Base-by-base conservation (phyloP, 352 stramenopile species). In the Phytophthora citrophthora region DNA sequence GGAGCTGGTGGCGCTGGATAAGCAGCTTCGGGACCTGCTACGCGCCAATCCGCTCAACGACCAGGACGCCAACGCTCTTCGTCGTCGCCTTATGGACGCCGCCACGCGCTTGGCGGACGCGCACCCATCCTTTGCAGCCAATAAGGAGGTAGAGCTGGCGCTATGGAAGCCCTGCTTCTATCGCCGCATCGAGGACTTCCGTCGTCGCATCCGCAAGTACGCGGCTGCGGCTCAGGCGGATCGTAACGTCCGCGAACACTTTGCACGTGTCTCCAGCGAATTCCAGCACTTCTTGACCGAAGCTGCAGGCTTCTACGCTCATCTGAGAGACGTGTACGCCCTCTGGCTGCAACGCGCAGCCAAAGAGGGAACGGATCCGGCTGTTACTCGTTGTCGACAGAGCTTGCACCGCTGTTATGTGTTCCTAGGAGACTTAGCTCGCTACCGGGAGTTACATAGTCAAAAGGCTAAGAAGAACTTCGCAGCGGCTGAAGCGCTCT, bases 81-180 rank as follows among this genome's bases (percentile, higher is more conserved):
- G 85, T 6, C 61, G 67, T 20, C 86, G 70, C 2, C 61, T 94
- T 5, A 75, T 86, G 34, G 81, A 83, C 36, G 81, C 82, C 46
- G 84, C 81, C 24, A 77, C 70, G 41, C 43, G 57, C 13, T 58
- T 93, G 18, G 72, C 64, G 23, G 68, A 88, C 32, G 61, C 54
- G 36, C 74, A 76, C n/a, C 74, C 84, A 11, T 53, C 64, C 3
- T 88, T 93, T 48, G 83, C 84, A 15, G 83, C 83, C 12, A 32
- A 58, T 15, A 90, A 89, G 53, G 84, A 95, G 64, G 70, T 92
- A 13, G 86, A 95, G 55, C 81, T 91, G 48, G 83, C 83, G 56
- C 75, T 97, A 29, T 97, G 90, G 90, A 97, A 97, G 64, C 89
- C 81, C 15, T 97, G 89, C 64, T 96, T 96, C 59, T 97, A 97